Conservation (phyloP, 1,284 basidiomycete genomes). For the Melampsora larici-populina region DNA sequence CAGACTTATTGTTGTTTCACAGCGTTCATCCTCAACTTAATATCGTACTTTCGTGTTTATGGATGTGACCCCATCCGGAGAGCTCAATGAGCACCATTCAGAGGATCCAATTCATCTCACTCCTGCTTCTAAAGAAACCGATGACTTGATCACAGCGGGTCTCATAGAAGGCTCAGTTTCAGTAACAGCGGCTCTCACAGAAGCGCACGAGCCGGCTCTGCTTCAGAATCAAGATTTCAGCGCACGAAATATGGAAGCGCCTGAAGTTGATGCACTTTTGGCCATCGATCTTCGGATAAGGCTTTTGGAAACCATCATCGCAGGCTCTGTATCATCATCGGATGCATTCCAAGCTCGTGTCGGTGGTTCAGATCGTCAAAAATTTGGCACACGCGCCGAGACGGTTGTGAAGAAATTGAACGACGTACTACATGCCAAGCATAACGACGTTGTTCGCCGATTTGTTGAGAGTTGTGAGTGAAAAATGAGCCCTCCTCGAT, state of each 20-base stretch:
- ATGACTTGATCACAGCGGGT: neutral
- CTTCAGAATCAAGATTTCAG: neutral
- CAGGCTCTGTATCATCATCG: slow-evolving; percentile 43
- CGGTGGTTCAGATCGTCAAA: neutral
- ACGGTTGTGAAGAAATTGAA: slow-evolving; percentile 34
- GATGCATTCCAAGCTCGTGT: slow-evolving; percentile 29
- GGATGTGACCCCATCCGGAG: neutral
- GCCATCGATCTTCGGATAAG: slow-evolving; percentile 49
- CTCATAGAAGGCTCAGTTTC: neutral
- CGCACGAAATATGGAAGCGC: neutral
- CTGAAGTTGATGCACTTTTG: slow-evolving; percentile 29
- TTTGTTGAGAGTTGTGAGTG: slow-evolving; percentile 49
- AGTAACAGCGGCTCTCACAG: neutral
- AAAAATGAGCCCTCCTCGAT: no score
- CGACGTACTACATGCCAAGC: slow-evolving; percentile 43
- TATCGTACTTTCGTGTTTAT: neutral
- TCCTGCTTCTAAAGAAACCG: neutral
- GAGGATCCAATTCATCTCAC: neutral
- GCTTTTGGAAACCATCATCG: slow-evolving; percentile 48
- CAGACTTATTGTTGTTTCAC: no score
- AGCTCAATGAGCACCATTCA: neutral
- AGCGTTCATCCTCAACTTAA: no score
- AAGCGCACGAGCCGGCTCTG: neutral
- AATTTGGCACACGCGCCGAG: neutral
- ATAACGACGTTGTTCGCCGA: slow-evolving; percentile 47